Evolutionary conservation across 208 protist genomes (phyloP).

Genomic region (Naegleria lovaniensis): DNA sequence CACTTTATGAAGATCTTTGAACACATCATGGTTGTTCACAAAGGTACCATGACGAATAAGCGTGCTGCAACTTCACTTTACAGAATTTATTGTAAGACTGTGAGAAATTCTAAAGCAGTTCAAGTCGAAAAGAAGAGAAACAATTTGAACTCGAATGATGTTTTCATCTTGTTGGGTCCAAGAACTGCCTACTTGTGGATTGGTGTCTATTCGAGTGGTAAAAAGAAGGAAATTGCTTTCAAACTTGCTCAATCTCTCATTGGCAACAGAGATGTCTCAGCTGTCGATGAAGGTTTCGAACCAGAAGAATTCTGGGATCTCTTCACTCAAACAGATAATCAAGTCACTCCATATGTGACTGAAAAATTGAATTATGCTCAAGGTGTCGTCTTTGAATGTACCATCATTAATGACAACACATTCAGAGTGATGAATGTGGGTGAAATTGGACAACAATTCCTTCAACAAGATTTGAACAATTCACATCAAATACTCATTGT

Average conservation of each 20-base stretch:
- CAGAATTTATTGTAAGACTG: conserved; percentile 21
- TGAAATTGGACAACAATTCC: neutral
- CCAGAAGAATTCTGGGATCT: conserved; percentile 27
- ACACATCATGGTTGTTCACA: conserved; percentile 9
- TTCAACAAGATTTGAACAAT: conserved; percentile 11
- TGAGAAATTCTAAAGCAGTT: conserved; percentile 15
- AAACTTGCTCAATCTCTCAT: neutral
- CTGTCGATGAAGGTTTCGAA: conserved; percentile 6
- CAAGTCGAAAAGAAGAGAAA: neutral
- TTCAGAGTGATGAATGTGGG: conserved; percentile 8
- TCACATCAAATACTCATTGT: conserved; percentile 17
- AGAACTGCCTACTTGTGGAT: neutral
- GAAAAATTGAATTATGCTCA: neutral
- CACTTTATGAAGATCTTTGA: conserved; percentile 22
- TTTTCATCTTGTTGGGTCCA: neutral
- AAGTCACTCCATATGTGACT: neutral
- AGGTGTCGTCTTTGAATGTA: neutral
- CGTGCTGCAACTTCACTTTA: neutral
- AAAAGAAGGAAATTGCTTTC: conserved; percentile 22
- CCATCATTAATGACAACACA: neutral
- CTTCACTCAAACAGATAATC: neutral
- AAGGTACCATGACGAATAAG: neutral
- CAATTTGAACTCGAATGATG: conserved; percentile 3
- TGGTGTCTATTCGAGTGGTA: neutral
- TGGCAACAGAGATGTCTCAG: neutral